Percentiles rank a stretch among this genome's conserved stretches.
Evolutionary conservation across 805 yeast genomes (phyloP).

Genomic region (Metschnikowia gruessii): DNA sequence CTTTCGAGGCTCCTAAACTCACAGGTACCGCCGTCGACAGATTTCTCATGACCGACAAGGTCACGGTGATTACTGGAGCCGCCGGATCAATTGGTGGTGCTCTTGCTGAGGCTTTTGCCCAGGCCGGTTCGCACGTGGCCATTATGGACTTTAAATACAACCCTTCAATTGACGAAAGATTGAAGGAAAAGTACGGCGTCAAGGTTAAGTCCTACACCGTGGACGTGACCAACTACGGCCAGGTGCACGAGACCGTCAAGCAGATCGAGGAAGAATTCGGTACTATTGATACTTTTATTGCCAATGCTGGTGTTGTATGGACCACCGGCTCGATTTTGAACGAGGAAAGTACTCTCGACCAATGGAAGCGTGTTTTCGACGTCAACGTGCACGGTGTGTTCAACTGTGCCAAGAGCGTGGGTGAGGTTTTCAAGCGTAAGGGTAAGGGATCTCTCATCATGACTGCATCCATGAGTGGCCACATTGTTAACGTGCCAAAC

Average conservation of each 20-base stretch:
- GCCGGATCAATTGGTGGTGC: slow-evolving; percentile 33
- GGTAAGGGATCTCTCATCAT: slow-evolving; percentile 75
- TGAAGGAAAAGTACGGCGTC: slow-evolving; percentile 51
- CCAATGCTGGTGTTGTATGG: slow-evolving; percentile 79
- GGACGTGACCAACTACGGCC: slow-evolving; percentile 47
- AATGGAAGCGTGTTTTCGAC: slow-evolving; percentile 71
- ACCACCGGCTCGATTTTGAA: slow-evolving; percentile 41
- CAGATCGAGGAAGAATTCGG: slow-evolving; percentile 69
- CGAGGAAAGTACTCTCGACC: slow-evolving; percentile 46
- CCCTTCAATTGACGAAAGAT: slow-evolving; percentile 27
- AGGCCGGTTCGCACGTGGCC: slow-evolving; percentile 58
- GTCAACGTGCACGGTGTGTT: slow-evolving; percentile 34
- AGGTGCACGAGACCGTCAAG: slow-evolving; percentile 47
- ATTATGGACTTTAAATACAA: slow-evolving; percentile 38
- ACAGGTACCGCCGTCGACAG: slow-evolving; percentile 18
- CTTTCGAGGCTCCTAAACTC: slow-evolving; percentile 16
- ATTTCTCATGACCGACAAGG: slow-evolving; percentile 23
- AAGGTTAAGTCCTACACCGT: slow-evolving; percentile 64
- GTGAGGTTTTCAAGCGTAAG: slow-evolving; percentile 67
- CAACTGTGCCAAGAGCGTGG: slow-evolving; percentile 66
- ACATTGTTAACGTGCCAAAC: slow-evolving; percentile 83
- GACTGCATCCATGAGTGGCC: slow-evolving; percentile 90
- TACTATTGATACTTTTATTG: slow-evolving; percentile 76
- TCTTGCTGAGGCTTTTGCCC: slow-evolving; percentile 41
- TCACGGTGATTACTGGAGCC: slow-evolving; percentile 32